Percentiles rank a stretch among this genome's conserved stretches.
These are phyloP conservation scores for Apiotrichum gamsii DNA, from an alignment of 1,284 basidiomycete genomes.

Conservation along the genomic window DNA sequence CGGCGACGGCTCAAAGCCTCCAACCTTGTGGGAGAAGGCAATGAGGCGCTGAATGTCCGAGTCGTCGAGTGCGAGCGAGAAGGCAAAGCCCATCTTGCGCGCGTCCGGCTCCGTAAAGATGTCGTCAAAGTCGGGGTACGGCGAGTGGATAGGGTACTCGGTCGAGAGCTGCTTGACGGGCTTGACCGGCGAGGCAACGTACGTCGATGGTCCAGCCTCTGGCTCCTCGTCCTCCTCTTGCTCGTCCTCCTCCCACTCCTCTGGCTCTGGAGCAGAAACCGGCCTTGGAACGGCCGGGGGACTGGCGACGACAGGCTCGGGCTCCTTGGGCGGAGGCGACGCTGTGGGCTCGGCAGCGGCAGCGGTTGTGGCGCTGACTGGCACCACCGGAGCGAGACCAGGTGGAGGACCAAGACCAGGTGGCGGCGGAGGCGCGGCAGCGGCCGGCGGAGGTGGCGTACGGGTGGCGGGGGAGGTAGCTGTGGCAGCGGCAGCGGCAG, in stretches of 20 bases:
- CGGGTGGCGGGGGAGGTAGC: background rate
- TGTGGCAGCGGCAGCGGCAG: background rate
- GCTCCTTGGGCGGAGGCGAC: too few species aligned
- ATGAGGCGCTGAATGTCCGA: constrained; percentile 22
- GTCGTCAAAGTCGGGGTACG: constrained; percentile 83
- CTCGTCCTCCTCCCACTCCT: too few species aligned
- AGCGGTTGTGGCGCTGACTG: too few species aligned
- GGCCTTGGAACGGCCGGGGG: too few species aligned
- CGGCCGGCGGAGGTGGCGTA: too few species aligned
- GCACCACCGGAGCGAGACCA: too few species aligned
- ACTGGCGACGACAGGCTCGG: too few species aligned
- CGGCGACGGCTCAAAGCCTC: constrained; percentile 34
- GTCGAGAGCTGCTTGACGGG: constrained; percentile 16
- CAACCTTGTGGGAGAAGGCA: constrained; percentile 18
- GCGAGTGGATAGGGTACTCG: constrained; percentile 53
- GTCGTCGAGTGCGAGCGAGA: constrained; percentile 29
- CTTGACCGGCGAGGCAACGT: constrained; percentile 16
- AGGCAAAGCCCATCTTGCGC: constrained; percentile 36
- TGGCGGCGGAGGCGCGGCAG: too few species aligned
- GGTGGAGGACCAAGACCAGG: too few species aligned
- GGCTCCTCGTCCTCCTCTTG: constrained; percentile 13
- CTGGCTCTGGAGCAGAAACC: too few species aligned
- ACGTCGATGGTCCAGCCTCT: constrained; percentile 37
- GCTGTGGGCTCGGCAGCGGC: too few species aligned
- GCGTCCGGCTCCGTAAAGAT: constrained; percentile 34